Conservation (phyloP, 1,139 yeast species). For the Candida sp. region DNA sequence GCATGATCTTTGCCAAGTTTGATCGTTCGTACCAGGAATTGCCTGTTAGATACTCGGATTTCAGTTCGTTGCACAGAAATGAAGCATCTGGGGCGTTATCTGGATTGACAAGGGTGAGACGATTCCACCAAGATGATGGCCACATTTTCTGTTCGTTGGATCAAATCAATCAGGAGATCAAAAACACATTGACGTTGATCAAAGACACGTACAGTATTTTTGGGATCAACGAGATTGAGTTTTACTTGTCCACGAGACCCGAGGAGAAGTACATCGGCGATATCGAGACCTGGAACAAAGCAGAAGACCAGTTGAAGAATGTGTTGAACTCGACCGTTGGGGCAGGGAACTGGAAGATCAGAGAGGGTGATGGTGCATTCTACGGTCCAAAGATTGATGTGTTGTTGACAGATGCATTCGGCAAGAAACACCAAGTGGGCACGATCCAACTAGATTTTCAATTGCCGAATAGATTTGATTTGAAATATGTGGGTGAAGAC, state of each 20-base stretch:
- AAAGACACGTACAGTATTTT: conserved; percentile 81
- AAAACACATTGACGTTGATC: conserved; percentile 73
- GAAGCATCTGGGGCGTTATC: conserved; percentile 95
- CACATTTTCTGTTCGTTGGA: conserved; percentile 90
- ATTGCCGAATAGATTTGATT: conserved; percentile 82
- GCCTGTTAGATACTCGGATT: conserved; percentile 91
- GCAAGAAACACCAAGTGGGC: conserved; percentile 92
- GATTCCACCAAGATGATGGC: conserved; percentile 99
- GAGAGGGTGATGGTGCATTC: conserved; percentile 97
- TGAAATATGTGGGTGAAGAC: conserved; percentile 61
- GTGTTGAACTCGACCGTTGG: conserved; percentile 68
- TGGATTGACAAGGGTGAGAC: conserved; percentile 92
- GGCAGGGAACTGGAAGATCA: conserved; percentile 64
- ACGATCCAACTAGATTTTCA: conserved; percentile 97
- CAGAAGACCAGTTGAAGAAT: conserved; percentile 71
- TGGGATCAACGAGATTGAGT: conserved; percentile 68
- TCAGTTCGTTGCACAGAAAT: conserved; percentile 93
- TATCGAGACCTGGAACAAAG: conserved; percentile 79
- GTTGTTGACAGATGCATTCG: conserved; percentile 79
- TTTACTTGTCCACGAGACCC: conserved; percentile 89
- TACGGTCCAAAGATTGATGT: conserved; percentile 97
- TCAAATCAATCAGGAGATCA: conserved; percentile 83
- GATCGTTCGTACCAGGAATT: conserved; percentile 90
- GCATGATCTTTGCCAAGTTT: conserved; percentile 79
- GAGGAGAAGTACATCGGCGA: conserved; percentile 85